phyloP scores from a whole-genome alignment of 495 filamentous ascomycete genomes.

The Echria macrotheca region DNA sequence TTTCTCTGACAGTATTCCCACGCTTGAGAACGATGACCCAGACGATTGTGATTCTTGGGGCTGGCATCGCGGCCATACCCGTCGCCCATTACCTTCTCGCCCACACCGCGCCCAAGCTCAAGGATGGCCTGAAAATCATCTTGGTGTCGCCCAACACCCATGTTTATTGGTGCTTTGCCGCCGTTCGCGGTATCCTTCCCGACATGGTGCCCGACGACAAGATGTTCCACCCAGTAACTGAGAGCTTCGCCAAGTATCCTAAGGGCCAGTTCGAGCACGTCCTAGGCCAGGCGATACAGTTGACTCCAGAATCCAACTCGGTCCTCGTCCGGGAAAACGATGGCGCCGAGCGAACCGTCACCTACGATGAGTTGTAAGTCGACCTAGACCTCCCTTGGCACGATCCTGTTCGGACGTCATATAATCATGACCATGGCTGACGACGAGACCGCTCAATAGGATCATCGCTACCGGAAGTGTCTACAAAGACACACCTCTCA shows the following conservation, averaged over 20 bases:
- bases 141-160: conserved; percentile 52
- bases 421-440: too few species aligned
- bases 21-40: conserved; percentile 37
- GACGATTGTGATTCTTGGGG: conserved; percentile 61
- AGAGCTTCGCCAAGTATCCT: conserved; percentile 48
- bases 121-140: conserved; percentile 39
- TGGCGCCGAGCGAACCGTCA: conserved; percentile 25
- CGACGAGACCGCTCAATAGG: too few species aligned
- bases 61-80: conserved; percentile 51
- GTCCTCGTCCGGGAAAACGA: conserved; percentile 36
- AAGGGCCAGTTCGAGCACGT: conserved; percentile 50
- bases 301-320: conserved; percentile 42
- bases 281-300: conserved; percentile 43
- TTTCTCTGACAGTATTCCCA: too few species aligned
- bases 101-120: conserved; percentile 35
- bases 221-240: conserved; percentile 43
- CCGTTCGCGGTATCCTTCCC: conserved; percentile 41
- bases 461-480: conserved; percentile 52
- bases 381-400: too few species aligned
- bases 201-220: conserved; percentile 32
- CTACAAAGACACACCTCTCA: conserved; percentile 46
- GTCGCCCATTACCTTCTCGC: conserved; percentile 56
- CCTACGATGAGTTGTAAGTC: conserved; percentile 46
- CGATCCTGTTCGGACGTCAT: too few species aligned
- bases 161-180: conserved; percentile 43